Evolutionary conservation across 306 rosid genomes (phyloP).

Genomic region (Medicago arabica): DNA sequence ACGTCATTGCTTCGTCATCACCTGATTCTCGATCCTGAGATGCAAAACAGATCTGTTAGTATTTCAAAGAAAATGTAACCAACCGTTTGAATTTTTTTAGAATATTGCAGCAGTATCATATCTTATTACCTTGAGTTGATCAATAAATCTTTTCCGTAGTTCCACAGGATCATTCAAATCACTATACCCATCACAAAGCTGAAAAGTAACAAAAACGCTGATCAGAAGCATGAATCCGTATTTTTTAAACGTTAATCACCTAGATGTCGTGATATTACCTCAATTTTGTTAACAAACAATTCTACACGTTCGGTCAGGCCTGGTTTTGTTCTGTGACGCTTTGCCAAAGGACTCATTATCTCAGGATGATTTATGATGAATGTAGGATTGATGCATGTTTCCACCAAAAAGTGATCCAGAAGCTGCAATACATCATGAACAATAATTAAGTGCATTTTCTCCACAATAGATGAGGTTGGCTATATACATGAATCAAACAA

Average conservation of each 20-base stretch:
- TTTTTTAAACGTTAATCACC: neutral
- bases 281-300: conserved; percentile 80
- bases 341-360: conserved; percentile 98
- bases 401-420: conserved; percentile 94
- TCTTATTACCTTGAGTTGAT: conserved; percentile 81
- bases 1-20: conserved; percentile 94
- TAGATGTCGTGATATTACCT: conserved; percentile 51
- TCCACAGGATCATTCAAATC: conserved; percentile 95
- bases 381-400: conserved; percentile 80
- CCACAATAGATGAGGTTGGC: neutral
- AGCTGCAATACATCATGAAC: conserved; percentile 60
- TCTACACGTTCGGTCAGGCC: conserved; percentile 92
- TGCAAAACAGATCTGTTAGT: conserved; percentile 12
- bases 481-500: neutral
- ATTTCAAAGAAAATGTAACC: neutral
- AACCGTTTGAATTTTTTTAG: neutral
- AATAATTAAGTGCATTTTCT: neutral
- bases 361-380: too few species aligned
- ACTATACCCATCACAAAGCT: conserved; percentile 92
- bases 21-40: conserved; percentile 90
- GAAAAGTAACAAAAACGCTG: conserved; percentile 36
- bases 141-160: conserved; percentile 85
- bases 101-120: neutral
- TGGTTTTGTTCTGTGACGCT: conserved; percentile 87
- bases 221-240: neutral